phyloP scores from a whole-genome alignment of 768 basidiomycete genomes.

The Amanita pallidorosea region DNA sequence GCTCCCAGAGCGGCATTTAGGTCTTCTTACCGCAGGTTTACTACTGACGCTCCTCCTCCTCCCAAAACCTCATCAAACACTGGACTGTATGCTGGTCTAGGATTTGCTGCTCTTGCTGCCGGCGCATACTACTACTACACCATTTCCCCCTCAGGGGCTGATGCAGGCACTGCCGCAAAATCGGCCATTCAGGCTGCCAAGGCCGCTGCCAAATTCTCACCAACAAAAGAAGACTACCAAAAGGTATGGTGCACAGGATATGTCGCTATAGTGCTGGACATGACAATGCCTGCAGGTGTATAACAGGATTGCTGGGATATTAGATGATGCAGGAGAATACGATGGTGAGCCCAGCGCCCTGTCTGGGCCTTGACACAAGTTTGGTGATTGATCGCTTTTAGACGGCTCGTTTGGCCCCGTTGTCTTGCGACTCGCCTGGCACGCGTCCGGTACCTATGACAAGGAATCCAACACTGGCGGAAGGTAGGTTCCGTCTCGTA shows the following conservation, averaged over 20 bases:
- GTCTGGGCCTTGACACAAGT: conserved; percentile 6
- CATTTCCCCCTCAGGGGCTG: conserved; percentile 36
- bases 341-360: conserved; percentile 49
- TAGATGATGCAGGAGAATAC: conserved; percentile 74
- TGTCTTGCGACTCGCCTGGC: conserved; percentile 87
- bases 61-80: conserved; percentile 45
- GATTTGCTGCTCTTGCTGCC: conserved; percentile 46
- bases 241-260: conserved; percentile 36
- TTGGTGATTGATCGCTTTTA: conserved; percentile 16
- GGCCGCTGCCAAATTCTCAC: conserved; percentile 58
- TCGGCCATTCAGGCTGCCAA: conserved; percentile 54
- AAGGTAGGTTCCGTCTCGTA: conserved; percentile 37
- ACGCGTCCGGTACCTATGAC: conserved; percentile 88
- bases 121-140: conserved; percentile 55
- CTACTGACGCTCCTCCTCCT: conserved; percentile 27
- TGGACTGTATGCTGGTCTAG: conserved; percentile 49
- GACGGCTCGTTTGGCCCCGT: conserved; percentile 88
- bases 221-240: conserved; percentile 79
- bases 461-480: conserved; percentile 68
- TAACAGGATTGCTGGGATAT: conserved; percentile 69
- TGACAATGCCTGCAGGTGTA: conserved; percentile 52
- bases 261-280: background rate
- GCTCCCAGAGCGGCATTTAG: conserved; percentile 23
- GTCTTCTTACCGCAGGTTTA: conserved; percentile 45
- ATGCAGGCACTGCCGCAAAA: conserved; percentile 44